These are phyloP conservation scores for Thinopyrum elongatum DNA, from an alignment of 176 grass and related monocot genomes.

Conservation along the genomic window DNA sequence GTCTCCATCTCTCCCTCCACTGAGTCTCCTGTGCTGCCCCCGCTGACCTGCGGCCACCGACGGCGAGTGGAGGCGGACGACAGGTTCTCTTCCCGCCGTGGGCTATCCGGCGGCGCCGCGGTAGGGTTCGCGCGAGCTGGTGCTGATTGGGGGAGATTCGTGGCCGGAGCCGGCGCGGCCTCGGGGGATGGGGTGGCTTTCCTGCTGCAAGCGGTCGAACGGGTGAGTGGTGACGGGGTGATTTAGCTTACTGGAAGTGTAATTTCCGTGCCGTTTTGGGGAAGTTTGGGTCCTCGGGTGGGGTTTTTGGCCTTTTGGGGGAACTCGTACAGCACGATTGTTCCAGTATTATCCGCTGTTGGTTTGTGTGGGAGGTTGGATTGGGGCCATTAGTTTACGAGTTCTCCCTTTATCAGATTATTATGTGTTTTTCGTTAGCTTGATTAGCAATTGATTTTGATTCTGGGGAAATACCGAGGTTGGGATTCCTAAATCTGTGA, in stretches of 20 bases:
- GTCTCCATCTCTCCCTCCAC: neutral
- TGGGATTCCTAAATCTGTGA: neutral
- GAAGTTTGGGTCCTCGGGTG: neutral
- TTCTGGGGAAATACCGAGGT: neutral
- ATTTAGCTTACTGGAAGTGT: neutral
- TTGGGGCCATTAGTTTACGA: neutral
- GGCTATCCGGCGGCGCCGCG: neutral
- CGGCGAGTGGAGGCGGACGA: neutral
- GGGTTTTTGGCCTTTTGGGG: neutral
- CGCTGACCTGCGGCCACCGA: neutral
- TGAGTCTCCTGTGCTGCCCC: neutral
- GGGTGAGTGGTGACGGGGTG: slow-evolving; percentile 25
- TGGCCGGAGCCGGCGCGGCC: neutral
- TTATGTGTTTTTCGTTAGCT: neutral
- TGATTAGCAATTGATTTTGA: neutral
- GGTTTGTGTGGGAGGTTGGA: neutral
- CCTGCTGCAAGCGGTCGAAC: slow-evolving; percentile 40
- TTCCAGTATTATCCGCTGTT: neutral
- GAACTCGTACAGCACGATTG: neutral
- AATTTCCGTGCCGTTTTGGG: neutral
- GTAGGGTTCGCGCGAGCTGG: neutral
- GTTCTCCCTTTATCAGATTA: neutral
- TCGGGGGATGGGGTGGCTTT: slow-evolving; percentile 30
- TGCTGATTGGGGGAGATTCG: neutral
- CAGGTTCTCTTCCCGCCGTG: neutral